Evolutionary conservation across 257 asterid genomes (phyloP).

Genomic region (Nicotiana attenuata): DNA sequence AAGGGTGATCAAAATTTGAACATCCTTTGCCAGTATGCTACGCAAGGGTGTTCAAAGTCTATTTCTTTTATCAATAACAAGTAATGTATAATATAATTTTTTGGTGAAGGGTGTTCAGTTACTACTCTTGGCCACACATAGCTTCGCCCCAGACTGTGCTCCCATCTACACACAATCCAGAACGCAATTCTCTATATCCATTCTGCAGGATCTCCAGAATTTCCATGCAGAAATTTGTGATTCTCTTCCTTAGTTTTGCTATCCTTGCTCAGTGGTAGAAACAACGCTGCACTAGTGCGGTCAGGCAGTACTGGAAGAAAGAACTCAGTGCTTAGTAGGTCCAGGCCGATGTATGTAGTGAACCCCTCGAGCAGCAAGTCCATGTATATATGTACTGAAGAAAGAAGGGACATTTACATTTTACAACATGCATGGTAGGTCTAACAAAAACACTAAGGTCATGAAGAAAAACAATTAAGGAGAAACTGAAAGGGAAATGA

Average conservation of each 20-base stretch:
- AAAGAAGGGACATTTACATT: background rate
- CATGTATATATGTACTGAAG: constrained; percentile 86
- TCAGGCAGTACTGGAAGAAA: constrained; percentile 69
- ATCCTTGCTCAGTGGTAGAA: constrained; percentile 68
- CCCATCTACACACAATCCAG: constrained; percentile 23
- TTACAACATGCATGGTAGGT: background rate
- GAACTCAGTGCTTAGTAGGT: constrained; percentile 28
- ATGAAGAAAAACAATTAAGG: background rate
- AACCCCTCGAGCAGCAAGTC: constrained; percentile 91
- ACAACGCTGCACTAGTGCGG: constrained; percentile 46
- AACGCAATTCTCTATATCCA: constrained; percentile 25
- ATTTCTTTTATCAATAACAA: too few relatives aligned
- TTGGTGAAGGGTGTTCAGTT: too few relatives aligned
- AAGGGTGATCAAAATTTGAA: too few relatives aligned
- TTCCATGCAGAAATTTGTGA: constrained; percentile 40
- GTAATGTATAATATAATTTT: too few relatives aligned
- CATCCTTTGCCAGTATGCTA: too few relatives aligned
- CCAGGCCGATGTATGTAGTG: constrained; percentile 92
- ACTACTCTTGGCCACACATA: too few relatives aligned
- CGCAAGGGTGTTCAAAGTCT: too few relatives aligned
- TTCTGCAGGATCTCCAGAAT: constrained; percentile 36
- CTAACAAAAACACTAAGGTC: background rate
- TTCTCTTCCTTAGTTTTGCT: constrained; percentile 58
- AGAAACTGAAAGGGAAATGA: background rate
- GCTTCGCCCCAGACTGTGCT: too few relatives aligned